Conservation (phyloP, 2,329 filamentous ascomycete species). For the Eutypella sp. region DNA sequence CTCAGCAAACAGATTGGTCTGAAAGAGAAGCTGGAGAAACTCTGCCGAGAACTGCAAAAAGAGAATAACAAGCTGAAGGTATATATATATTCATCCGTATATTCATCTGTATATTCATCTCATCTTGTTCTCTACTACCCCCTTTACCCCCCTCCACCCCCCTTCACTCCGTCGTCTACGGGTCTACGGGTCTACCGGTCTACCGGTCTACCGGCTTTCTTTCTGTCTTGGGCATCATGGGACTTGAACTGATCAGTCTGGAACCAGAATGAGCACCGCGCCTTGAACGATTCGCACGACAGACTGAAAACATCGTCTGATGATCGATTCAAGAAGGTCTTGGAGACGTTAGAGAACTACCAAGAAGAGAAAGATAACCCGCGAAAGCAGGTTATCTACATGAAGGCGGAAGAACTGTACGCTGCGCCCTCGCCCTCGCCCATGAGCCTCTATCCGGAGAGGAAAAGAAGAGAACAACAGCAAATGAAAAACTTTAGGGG, state of each 20-base stretch:
- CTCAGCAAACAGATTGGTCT: slow-evolving; percentile 84
- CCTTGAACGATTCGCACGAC: slow-evolving; percentile 79
- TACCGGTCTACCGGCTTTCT: no score
- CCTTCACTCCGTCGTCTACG: no score
- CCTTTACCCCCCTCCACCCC: no score
- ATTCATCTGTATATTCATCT: no score
- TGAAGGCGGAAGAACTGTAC: slow-evolving; percentile 86
- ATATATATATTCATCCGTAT: slow-evolving; percentile 21
- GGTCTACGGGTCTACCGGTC: no score
- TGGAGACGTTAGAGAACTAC: slow-evolving; percentile 81
- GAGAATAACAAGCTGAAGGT: slow-evolving; percentile 99
- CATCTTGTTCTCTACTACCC: no score
- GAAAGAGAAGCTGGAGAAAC: slow-evolving; percentile 94
- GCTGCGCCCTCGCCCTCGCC: slow-evolving; percentile 26
- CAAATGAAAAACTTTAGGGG: no score
- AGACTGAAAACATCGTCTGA: slow-evolving; percentile 79
- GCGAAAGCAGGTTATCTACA: slow-evolving; percentile 72
- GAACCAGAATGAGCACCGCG: slow-evolving; percentile 81
- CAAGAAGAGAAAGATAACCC: slow-evolving; percentile 83
- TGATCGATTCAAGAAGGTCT: slow-evolving; percentile 72
- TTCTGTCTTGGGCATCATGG: neutral
- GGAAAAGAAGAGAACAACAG: slow-evolving; percentile 1
- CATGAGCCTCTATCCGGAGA: no score
- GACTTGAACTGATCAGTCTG: slow-evolving; percentile 13
- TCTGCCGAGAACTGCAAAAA: slow-evolving; percentile 88